Evolutionary conservation across 768 basidiomycete genomes (phyloP).

Genomic region (Sarcodon aspratus): DNA sequence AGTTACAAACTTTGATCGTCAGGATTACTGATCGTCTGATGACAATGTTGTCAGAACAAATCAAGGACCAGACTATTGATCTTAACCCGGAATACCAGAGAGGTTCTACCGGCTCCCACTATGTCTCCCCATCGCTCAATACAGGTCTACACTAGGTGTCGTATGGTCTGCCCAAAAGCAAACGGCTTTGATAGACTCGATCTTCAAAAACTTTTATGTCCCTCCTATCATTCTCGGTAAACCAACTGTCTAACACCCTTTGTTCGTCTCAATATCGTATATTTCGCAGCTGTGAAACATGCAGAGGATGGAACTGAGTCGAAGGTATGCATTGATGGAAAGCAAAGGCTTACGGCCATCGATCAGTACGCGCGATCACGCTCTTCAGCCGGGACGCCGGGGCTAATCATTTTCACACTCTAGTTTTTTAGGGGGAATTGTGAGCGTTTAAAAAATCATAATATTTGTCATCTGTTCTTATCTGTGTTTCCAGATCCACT

Average conservation of each 20-base stretch:
- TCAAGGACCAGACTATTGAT: slow-evolving; percentile 34
- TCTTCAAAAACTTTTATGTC: slow-evolving; percentile 53
- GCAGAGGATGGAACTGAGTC: slow-evolving; percentile 30
- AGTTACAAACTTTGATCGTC: too few relatives aligned
- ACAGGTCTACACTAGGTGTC: slow-evolving; percentile 27
- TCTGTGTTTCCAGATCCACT: too few relatives aligned
- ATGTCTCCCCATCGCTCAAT: not conserved
- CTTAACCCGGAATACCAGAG: slow-evolving; percentile 60
- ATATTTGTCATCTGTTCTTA: too few relatives aligned
- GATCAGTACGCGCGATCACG: too few relatives aligned
- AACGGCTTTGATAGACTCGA: slow-evolving; percentile 48
- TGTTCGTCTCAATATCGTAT: not conserved
- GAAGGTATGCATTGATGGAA: slow-evolving; percentile 59
- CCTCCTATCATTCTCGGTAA: slow-evolving; percentile 59
- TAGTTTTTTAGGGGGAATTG: too few relatives aligned
- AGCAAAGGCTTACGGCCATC: slow-evolving; percentile 44
- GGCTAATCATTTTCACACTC: too few relatives aligned
- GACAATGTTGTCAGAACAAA: slow-evolving; percentile 26
- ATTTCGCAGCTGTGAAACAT: slow-evolving; percentile 24
- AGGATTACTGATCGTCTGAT: not conserved
- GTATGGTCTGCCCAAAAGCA: slow-evolving; percentile 60
- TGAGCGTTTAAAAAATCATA: too few relatives aligned
- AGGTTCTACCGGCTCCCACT: slow-evolving; percentile 19
- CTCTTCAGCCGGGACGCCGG: too few relatives aligned
- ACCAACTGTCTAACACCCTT: slow-evolving; percentile 4